Conservation (phyloP, 202 grass and related monocot genomes). For the Elaeis oleifera region DNA sequence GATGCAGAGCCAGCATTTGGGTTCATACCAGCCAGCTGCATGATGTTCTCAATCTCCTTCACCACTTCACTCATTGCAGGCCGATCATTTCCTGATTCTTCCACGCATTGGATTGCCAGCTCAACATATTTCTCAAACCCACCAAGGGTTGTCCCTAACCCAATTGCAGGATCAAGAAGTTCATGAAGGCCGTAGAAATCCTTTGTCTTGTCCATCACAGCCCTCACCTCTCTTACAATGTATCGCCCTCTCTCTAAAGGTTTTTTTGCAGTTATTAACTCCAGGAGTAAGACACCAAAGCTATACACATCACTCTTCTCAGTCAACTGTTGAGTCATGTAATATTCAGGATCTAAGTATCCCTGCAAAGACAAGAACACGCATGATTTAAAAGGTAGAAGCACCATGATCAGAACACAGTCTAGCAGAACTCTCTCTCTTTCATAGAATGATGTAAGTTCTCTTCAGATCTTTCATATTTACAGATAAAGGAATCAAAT, state of each 20-base stretch:
- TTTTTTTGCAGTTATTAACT: conserved; percentile 57
- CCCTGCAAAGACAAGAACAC: conserved; percentile 33
- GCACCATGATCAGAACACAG: no score
- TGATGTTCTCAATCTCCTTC: conserved; percentile 55
- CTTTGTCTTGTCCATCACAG: conserved; percentile 38
- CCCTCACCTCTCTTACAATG: conserved; percentile 52
- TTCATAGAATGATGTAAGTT: no score
- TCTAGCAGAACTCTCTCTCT: no score
- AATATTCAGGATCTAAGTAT: conserved; percentile 81
- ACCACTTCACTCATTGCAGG: conserved; percentile 60
- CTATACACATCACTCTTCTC: conserved; percentile 90
- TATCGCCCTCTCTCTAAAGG: conserved; percentile 66
- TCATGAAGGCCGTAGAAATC: conserved; percentile 56
- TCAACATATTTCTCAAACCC: conserved; percentile 54
- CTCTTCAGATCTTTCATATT: no score
- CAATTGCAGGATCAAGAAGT: conserved; percentile 52
- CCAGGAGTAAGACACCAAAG: conserved; percentile 77
- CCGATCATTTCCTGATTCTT: conserved; percentile 50
- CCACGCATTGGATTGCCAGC: conserved; percentile 62
- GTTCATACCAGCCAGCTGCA: conserved; percentile 38
- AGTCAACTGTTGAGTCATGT: conserved; percentile 89
- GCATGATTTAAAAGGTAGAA: not conserved
- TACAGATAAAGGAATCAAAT: not conserved
- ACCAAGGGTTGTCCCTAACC: conserved; percentile 5
- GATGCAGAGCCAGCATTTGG: conserved; percentile 26